phyloP scores from a whole-genome alignment of 257 asterid species.

The Ilex asprella region DNA sequence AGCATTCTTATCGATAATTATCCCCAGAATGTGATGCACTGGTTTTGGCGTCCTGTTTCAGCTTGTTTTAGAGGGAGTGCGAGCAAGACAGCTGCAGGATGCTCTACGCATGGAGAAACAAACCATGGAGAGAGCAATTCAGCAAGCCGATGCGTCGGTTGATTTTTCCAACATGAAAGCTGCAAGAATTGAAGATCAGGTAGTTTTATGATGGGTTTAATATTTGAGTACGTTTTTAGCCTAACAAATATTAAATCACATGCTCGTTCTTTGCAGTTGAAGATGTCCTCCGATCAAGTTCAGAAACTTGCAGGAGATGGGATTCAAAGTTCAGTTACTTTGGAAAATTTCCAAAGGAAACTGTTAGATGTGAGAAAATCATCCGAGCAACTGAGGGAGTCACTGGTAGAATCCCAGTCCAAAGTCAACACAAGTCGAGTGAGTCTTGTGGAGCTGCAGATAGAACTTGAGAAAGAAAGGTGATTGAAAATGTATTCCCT shows the following conservation, averaged over 20 bases:
- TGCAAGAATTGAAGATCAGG: slow-evolving; percentile 90
- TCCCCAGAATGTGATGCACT: slow-evolving; percentile 7
- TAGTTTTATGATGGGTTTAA: slow-evolving; percentile 10
- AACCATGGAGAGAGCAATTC: slow-evolving; percentile 51
- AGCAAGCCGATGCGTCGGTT: slow-evolving; percentile 52
- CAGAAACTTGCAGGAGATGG: slow-evolving; percentile 70
- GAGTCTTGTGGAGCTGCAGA: slow-evolving; percentile 66
- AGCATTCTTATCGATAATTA: not conserved
- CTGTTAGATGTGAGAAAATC: slow-evolving; percentile 49
- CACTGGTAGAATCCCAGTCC: slow-evolving; percentile 65
- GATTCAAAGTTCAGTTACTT: slow-evolving; percentile 38
- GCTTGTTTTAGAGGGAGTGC: slow-evolving; percentile 90
- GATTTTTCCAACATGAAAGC: slow-evolving; percentile 55
- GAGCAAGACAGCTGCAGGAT: slow-evolving; percentile 59
- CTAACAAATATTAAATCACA: slow-evolving; percentile 9
- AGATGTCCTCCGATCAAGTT: slow-evolving; percentile 60
- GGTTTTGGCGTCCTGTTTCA: slow-evolving; percentile 24
- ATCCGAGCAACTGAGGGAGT: slow-evolving; percentile 42
- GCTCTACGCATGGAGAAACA: slow-evolving; percentile 59
- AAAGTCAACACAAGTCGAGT: slow-evolving; percentile 59
- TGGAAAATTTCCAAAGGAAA: slow-evolving; percentile 60
- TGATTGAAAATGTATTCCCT: slow-evolving; percentile 16
- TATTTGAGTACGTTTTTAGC: not conserved
- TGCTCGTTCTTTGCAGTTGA: slow-evolving; percentile 50
- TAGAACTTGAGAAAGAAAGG: slow-evolving; percentile 91